A percentile compares a stretch with the other conserved stretches of the same genome.
Conservation (phyloP, 2,329 filamentous ascomycete genomes). For the Colletotrichum scovillei region DNA sequence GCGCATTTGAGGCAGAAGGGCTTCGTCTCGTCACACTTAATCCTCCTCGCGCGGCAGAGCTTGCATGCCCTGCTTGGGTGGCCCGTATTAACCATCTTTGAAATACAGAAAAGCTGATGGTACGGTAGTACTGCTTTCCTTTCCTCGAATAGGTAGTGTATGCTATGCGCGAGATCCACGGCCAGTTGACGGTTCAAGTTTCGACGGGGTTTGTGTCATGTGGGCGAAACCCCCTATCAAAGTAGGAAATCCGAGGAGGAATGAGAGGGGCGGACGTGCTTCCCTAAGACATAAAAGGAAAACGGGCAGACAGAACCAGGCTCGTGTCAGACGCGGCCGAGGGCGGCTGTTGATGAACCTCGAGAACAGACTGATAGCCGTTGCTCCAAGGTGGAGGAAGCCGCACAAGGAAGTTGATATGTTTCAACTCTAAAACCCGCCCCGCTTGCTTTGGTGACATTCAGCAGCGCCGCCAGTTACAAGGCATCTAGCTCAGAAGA, state of each 20-base stretch:
- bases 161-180: not conserved
- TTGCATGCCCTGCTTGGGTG: conserved; percentile 37
- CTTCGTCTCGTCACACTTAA: conserved; percentile 49
- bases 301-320: not conserved
- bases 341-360: conserved; percentile 2
- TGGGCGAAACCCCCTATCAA: conserved; percentile 14
- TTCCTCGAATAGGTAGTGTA: not conserved
- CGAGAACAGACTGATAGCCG: not conserved
- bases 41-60: conserved; percentile 47
- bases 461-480: not conserved
- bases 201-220: conserved; percentile 15
- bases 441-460: conserved; percentile 25
- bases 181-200: conserved; percentile 10
- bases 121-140: not conserved
- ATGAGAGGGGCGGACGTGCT: conserved; percentile 10
- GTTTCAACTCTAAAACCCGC: conserved; percentile 34
- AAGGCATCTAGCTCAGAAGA: not conserved
- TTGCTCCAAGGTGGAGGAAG: not conserved
- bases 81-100: conserved; percentile 36
- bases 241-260: conserved; percentile 18
- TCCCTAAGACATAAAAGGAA: conserved; percentile 17
- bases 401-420: conserved; percentile 3
- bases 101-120: not conserved
- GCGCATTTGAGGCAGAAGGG: conserved; percentile 48
- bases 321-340: conserved; percentile 27